Percentiles rank a stretch among this genome's conserved stretches.
Evolutionary conservation across 2,329 filamentous ascomycete species (phyloP).

Genomic region (Macroventuria anomochaeta): DNA sequence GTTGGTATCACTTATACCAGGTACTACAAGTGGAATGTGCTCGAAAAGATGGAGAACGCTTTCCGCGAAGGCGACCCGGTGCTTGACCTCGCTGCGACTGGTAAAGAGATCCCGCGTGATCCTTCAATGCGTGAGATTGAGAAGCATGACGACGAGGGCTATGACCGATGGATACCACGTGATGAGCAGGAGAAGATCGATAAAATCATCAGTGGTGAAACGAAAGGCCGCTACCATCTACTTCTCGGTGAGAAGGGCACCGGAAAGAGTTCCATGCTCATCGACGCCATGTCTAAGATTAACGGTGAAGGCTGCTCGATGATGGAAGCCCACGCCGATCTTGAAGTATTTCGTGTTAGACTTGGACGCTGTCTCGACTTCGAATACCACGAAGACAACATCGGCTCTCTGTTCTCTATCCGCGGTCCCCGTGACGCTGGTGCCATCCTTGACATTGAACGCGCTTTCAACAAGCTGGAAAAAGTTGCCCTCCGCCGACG

Average conservation of each 20-base stretch:
- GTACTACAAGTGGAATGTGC: conserved; percentile 84
- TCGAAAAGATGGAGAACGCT: conserved; percentile 91
- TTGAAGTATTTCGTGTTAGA: conserved; percentile 92
- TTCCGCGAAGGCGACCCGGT: conserved; percentile 93
- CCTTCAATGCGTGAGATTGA: conserved; percentile 27
- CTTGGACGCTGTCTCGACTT: conserved; percentile 94
- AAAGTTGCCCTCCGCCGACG: conserved; percentile 85
- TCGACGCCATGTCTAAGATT: conserved; percentile 93
- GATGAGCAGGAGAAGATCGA: conserved; percentile 84
- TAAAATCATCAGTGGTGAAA: conserved; percentile 76
- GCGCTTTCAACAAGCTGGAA: conserved; percentile 96
- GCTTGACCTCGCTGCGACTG: conserved; percentile 65
- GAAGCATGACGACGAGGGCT: conserved; percentile 53
- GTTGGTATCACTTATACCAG: conserved; percentile 56
- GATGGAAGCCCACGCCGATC: conserved; percentile 94
- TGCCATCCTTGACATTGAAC: conserved; percentile 91
- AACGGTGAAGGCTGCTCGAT: conserved; percentile 89
- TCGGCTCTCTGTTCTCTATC: conserved; percentile 94
- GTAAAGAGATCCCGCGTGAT: conserved; percentile 44
- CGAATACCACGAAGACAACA: conserved; percentile 97
- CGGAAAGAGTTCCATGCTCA: conserved; percentile 94
- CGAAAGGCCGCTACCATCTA: conserved; percentile 85
- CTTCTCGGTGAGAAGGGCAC: conserved; percentile 95
- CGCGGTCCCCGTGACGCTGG: conserved; percentile 90
- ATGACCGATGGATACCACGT: conserved; percentile 79